These are phyloP conservation scores for Usnea hakonensis DNA, from an alignment of 495 filamentous ascomycete genomes.

Conservation along the genomic window DNA sequence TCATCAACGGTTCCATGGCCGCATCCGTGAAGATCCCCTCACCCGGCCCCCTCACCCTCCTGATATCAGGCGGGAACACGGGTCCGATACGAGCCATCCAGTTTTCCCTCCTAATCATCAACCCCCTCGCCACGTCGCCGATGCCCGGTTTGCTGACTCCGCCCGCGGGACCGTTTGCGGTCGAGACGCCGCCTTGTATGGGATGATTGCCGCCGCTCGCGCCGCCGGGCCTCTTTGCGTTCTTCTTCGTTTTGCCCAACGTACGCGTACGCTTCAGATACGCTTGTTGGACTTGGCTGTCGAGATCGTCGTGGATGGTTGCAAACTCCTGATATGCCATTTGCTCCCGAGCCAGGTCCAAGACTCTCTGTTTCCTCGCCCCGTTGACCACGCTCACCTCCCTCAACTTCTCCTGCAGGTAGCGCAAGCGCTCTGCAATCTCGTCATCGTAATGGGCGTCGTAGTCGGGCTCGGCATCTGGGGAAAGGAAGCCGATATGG, in stretches of 20 bases:
- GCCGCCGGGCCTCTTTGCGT: slow-evolving; percentile 66
- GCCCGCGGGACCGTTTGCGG: slow-evolving; percentile 43
- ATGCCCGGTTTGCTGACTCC: slow-evolving; percentile 66
- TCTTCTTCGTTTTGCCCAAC: slow-evolving; percentile 86
- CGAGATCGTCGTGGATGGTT: slow-evolving; percentile 94
- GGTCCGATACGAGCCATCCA: slow-evolving; percentile 85
- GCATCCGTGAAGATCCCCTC: slow-evolving; percentile 60
- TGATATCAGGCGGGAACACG: slow-evolving; percentile 72
- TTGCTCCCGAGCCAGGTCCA: slow-evolving; percentile 77
- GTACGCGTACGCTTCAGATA: slow-evolving; percentile 96
- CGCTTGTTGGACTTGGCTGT: slow-evolving; percentile 87
- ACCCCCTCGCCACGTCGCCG: slow-evolving; percentile 75
- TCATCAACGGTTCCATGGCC: slow-evolving; percentile 50
- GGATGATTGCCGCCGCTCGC: slow-evolving; percentile 46
- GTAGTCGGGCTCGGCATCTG: slow-evolving; percentile 64
- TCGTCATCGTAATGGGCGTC: slow-evolving; percentile 91
- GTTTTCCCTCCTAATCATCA: slow-evolving; percentile 80
- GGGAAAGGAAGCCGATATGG: slow-evolving; percentile 81
- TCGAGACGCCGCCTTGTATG: slow-evolving; percentile 23
- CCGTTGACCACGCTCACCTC: slow-evolving; percentile 79
- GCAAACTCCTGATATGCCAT: slow-evolving; percentile 94
- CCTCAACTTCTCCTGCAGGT: slow-evolving; percentile 73
- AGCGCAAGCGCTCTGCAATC: slow-evolving; percentile 78
- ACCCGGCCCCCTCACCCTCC: slow-evolving; percentile 43
- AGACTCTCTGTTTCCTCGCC: slow-evolving; percentile 75